phyloP scores from a whole-genome alignment of 257 asterid genomes.

The Fraxinus anomala region DNA sequence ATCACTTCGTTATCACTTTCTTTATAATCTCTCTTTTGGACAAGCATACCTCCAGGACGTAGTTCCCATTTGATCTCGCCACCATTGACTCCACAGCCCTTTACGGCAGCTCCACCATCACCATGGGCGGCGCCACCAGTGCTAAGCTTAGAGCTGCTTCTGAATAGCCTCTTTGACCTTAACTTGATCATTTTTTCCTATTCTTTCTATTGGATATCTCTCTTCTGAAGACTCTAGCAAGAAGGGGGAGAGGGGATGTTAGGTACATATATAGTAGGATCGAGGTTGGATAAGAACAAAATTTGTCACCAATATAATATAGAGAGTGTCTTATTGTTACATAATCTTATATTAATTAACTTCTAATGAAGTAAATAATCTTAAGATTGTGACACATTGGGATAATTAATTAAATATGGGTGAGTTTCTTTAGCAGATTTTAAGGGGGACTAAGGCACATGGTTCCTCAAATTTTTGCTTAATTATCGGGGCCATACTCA shows the following conservation, averaged over 20 bases:
- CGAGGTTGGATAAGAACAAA: constrained; percentile 39
- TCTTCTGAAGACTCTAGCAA: not conserved
- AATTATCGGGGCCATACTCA: constrained; percentile 37
- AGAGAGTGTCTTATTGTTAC: constrained; percentile 22
- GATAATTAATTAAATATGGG: not conserved
- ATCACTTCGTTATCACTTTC: constrained; percentile 36
- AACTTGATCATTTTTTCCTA: constrained; percentile 54
- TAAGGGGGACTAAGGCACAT: constrained; percentile 52
- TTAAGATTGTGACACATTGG: constrained; percentile 39
- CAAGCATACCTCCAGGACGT: constrained; percentile 91
- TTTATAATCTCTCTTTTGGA: constrained; percentile 60
- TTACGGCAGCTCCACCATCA: constrained; percentile 1
- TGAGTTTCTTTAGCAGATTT: constrained; percentile 34
- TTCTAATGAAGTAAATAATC: constrained; percentile 12
- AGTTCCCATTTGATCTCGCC: constrained; percentile 76
- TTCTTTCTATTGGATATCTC: not conserved
- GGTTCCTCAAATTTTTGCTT: constrained; percentile 32
- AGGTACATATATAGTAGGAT: constrained; percentile 44
- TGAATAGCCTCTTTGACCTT: constrained; percentile 62
- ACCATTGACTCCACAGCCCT: not conserved
- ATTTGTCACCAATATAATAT: constrained; percentile 25
- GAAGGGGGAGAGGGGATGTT: constrained; percentile 22
- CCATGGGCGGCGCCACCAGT: constrained; percentile 8
- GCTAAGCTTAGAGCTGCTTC: constrained; percentile 53
- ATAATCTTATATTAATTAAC: constrained; percentile 13